Percentiles rank a stretch among this genome's conserved stretches.
Conservation (phyloP, 176 grass and related monocot species). For the Chrysopogon serrulatus region DNA sequence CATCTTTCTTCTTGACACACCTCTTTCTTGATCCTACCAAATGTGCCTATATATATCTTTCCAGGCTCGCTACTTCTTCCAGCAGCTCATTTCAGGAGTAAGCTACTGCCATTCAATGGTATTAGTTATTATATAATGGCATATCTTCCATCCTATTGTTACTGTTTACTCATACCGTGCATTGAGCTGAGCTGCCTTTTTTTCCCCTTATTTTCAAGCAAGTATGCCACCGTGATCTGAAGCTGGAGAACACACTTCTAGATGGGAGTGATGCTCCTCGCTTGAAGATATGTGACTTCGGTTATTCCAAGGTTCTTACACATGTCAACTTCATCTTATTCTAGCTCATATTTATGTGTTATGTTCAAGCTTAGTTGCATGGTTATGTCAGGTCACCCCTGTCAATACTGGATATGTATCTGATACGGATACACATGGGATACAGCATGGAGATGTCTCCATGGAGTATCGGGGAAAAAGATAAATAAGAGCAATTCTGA, state of each 20-base stretch:
- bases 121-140: conserved; percentile 30
- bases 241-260: conserved; percentile 91
- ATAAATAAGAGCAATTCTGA: background rate
- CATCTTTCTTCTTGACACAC: conserved; percentile 15
- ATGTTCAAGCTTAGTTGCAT: background rate
- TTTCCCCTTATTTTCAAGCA: conserved; percentile 72
- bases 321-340: conserved; percentile 5
- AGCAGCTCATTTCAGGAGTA: conserved; percentile 98
- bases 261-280: conserved; percentile 90
- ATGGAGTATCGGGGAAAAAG: background rate
- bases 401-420: background rate
- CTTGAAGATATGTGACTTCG: conserved; percentile 96
- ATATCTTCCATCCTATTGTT: conserved; percentile 18
- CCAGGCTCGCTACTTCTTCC: conserved; percentile 95
- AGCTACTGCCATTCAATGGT: conserved; percentile 99
- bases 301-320: conserved; percentile 85
- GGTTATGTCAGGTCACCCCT: background rate
- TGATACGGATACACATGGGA: background rate
- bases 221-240: conserved; percentile 99
- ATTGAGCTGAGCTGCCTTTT: conserved; percentile 12
- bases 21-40: background rate
- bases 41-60: conserved; percentile 11
- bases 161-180: conserved; percentile 1
- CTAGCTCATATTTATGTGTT: background rate
- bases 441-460: background rate